Evolutionary conservation across 2,329 filamentous ascomycete genomes (phyloP).

Genomic region (Aspergillus hortae): DNA sequence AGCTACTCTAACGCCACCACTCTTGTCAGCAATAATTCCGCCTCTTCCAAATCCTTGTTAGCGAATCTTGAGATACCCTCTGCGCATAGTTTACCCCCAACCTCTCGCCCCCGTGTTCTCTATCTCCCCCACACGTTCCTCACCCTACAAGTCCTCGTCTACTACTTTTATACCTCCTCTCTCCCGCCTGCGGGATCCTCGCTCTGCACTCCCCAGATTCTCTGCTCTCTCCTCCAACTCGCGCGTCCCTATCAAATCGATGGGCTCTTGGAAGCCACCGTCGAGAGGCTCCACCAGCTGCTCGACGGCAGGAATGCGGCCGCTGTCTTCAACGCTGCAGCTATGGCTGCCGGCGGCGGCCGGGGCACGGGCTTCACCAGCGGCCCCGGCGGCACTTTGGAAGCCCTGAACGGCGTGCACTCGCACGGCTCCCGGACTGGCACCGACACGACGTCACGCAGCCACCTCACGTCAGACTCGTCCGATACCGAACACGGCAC

Average conservation of each 20-base stretch:
- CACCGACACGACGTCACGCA: slow-evolving; percentile 23
- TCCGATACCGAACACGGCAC: slow-evolving; percentile 38
- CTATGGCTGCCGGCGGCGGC: slow-evolving; percentile 94
- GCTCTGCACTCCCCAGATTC: slow-evolving; percentile 88
- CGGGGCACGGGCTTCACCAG: slow-evolving; percentile 71
- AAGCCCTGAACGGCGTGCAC: slow-evolving; percentile 39
- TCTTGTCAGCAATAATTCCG: slow-evolving; percentile 32
- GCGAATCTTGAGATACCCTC: slow-evolving; percentile 52
- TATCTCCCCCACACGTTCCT: slow-evolving; percentile 91
- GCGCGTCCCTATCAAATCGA: slow-evolving; percentile 91
- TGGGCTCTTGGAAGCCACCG: slow-evolving; percentile 84
- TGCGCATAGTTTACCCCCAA: slow-evolving; percentile 50
- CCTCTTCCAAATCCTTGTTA: slow-evolving; percentile 30
- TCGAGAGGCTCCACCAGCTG: slow-evolving; percentile 82
- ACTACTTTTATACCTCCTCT: slow-evolving; percentile 90
- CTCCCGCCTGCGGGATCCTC: slow-evolving; percentile 72
- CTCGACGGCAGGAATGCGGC: slow-evolving; percentile 92
- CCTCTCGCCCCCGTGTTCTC: slow-evolving; percentile 73
- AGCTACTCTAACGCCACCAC: slow-evolving; percentile 43
- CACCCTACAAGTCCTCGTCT: slow-evolving; percentile 83
- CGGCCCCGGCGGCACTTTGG: slow-evolving; percentile 45
- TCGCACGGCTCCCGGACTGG: slow-evolving; percentile 20
- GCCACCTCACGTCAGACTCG: slow-evolving; percentile 33
- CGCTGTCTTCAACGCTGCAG: slow-evolving; percentile 95
- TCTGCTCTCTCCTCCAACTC: slow-evolving; percentile 91